Conservation (phyloP, 108 stramenopile species). For the Cyclotella cryptica region DNA sequence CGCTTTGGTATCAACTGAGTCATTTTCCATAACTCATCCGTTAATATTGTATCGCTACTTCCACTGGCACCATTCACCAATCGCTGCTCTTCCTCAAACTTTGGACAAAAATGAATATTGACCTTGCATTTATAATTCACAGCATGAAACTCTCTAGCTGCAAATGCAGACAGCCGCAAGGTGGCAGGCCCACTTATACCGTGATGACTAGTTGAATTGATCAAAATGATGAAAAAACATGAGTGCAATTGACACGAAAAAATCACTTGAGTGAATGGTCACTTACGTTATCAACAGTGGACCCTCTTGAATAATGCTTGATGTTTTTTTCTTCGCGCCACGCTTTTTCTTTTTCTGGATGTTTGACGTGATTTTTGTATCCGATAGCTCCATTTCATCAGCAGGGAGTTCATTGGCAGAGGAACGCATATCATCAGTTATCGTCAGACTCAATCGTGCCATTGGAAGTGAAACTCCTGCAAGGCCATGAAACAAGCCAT, state of each 20-base stretch:
- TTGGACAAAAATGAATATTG: conserved; percentile 64
- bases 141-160: conserved; percentile 80
- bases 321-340: conserved; percentile 38
- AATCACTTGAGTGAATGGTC: not conserved
- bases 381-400: conserved; percentile 4
- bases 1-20: conserved; percentile 55
- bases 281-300: conserved; percentile 86
- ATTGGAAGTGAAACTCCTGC: conserved; percentile 77
- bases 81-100: conserved; percentile 46
- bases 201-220: conserved; percentile 56
- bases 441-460: conserved; percentile 58
- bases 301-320: conserved; percentile 67
- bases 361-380: too few relatives aligned
- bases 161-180: conserved; percentile 92
- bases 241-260: not conserved
- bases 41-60: conserved; percentile 25
- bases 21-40: conserved; percentile 55
- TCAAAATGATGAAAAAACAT: not conserved
- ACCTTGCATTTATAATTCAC: conserved; percentile 73
- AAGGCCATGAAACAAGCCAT: conserved; percentile 73
- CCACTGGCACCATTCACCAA: conserved; percentile 10
- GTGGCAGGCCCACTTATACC: conserved; percentile 95
- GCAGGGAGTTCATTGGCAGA: not conserved
- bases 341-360: conserved; percentile 36
- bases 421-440: conserved; percentile 31